phyloP scores from a whole-genome alignment of 805 yeast species.

The Metschnikowia lunata region DNA sequence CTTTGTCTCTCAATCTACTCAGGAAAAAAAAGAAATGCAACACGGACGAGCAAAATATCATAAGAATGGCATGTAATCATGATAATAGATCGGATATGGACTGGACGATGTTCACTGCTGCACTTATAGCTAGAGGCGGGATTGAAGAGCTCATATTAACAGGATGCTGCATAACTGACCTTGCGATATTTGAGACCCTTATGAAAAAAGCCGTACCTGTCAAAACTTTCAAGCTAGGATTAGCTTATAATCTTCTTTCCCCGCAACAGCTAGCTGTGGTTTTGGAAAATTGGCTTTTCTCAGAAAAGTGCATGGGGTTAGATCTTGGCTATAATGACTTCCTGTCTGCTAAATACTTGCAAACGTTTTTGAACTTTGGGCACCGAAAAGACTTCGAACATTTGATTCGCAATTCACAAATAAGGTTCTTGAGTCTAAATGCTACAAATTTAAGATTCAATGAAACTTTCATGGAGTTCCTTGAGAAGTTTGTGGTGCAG shows the following conservation, averaged over 20 bases:
- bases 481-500: conserved; percentile 49
- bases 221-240: conserved; percentile 61
- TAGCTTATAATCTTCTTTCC: conserved; percentile 68
- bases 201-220: conserved; percentile 52
- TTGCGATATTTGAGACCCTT: conserved; percentile 50
- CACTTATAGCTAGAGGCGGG: conserved; percentile 65
- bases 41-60: conserved; percentile 24
- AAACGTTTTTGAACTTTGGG: conserved; percentile 34
- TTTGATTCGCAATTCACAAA: conserved; percentile 19
- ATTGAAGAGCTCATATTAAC: conserved; percentile 75
- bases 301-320: conserved; percentile 55
- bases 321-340: conserved; percentile 84
- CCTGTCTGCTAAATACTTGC: conserved; percentile 30
- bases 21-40: conserved; percentile 30
- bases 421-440: conserved; percentile 56
- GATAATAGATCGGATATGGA: conserved; percentile 71
- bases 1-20: conserved; percentile 42
- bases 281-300: conserved; percentile 54
- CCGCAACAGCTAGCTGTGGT: conserved; percentile 51
- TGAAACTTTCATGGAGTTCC: conserved; percentile 43
- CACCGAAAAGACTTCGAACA: conserved; percentile 17
- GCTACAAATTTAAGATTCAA: conserved; percentile 55
- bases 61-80: conserved; percentile 44
- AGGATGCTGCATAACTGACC: conserved; percentile 63
- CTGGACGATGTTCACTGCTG: conserved; percentile 73